These are phyloP conservation scores for Filobasidium uniguttulatum DNA, from an alignment of 1,284 basidiomycete genomes.

Conservation along the genomic window DNA sequence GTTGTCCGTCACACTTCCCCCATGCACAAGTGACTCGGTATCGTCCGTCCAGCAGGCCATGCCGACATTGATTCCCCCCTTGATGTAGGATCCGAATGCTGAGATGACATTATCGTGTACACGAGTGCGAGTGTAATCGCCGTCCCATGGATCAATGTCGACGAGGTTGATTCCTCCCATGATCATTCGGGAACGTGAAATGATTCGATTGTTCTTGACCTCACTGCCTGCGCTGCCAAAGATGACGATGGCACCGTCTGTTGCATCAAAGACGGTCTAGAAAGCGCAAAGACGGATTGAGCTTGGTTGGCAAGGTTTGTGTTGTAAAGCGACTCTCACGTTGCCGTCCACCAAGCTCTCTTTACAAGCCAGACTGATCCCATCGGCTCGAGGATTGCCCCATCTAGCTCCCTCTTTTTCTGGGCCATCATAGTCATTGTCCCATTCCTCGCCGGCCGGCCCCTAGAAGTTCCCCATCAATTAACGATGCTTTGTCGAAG, in stretches of 20 bases:
- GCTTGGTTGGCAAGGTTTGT: not conserved
- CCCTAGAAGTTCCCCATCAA: conserved; percentile 22
- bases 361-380: conserved; percentile 37
- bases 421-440: conserved; percentile 35
- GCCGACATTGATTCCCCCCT: conserved; percentile 36
- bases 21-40: conserved; percentile 31
- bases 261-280: conserved; percentile 35
- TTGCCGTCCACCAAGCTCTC: conserved; percentile 35
- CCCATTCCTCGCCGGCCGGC: conserved; percentile 38
- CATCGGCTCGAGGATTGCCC: conserved; percentile 36
- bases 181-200: conserved; percentile 31
- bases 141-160: conserved; percentile 37
- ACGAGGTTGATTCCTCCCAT: conserved; percentile 38
- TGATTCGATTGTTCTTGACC: conserved; percentile 31
- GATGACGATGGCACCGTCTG: conserved; percentile 37
- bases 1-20: conserved; percentile 33
- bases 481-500: too few species aligned
- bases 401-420: conserved; percentile 24
- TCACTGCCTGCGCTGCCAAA: conserved; percentile 34
- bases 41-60: conserved; percentile 37
- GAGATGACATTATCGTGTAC: conserved; percentile 34
- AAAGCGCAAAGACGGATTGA: not conserved
- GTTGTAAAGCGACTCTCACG: conserved; percentile 18
- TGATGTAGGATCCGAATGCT: conserved; percentile 32
- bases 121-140: conserved; percentile 31